Conservation (phyloP, 1,284 basidiomycete genomes). For the Sporisorium scitamineum region DNA sequence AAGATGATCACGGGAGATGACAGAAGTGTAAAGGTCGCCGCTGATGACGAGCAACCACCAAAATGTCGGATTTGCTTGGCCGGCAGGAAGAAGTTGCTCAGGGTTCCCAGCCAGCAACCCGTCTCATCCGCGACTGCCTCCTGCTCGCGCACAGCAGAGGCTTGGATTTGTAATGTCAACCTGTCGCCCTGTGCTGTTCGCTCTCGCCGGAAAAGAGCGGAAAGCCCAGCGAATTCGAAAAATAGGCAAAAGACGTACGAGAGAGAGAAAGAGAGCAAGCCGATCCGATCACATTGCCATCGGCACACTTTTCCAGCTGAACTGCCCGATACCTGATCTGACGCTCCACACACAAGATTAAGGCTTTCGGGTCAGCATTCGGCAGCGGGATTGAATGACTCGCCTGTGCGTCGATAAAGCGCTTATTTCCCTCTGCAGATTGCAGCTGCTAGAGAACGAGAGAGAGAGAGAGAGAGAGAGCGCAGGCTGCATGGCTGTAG, state of each 20-base stretch:
- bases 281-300: slow-evolving; percentile 22
- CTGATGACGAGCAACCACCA: slow-evolving; percentile 12
- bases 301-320: neutral
- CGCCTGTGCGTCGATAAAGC: neutral
- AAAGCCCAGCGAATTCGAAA: neutral
- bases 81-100: slow-evolving; percentile 4
- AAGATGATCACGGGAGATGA: slow-evolving; percentile 6
- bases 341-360: neutral
- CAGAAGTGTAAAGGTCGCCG: neutral
- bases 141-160: neutral
- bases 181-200: neutral
- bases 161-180: slow-evolving; percentile 32
- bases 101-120: neutral
- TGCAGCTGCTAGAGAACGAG: neutral
- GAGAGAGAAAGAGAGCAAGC: neutral
- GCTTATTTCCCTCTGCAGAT: no score
- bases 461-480: no score
- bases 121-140: slow-evolving; percentile 1
- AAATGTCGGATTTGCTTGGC: slow-evolving; percentile 15
- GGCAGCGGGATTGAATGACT: neutral
- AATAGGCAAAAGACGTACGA: slow-evolving; percentile 5
- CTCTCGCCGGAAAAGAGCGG: slow-evolving; percentile 27
- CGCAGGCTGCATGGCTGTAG: neutral
- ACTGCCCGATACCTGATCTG: neutral
- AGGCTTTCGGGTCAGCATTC: neutral